A percentile compares a stretch with the other conserved stretches of the same genome.
These are phyloP conservation scores for Nakataea oryzae DNA, from an alignment of 2,329 filamentous ascomycete genomes.

Conservation along the genomic window DNA sequence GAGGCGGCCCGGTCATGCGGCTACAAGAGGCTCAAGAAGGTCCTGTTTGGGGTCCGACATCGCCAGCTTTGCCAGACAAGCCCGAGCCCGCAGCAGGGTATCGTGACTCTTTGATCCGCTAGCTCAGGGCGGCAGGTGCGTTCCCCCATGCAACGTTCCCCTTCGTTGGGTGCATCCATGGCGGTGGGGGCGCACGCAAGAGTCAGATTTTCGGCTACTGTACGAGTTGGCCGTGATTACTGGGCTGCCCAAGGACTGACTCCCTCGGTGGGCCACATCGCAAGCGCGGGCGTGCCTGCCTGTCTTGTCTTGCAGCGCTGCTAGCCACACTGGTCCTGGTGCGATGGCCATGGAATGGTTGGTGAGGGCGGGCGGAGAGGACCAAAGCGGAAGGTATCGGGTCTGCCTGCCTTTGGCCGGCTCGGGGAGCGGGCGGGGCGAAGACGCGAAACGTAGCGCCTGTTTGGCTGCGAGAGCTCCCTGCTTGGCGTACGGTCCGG, in stretches of 20 bases:
- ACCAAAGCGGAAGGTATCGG: no score
- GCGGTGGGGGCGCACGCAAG: neutral
- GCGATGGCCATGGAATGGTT: neutral
- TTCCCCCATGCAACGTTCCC: neutral
- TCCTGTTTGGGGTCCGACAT: neutral
- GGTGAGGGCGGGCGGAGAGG: no score
- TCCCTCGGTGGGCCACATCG: neutral
- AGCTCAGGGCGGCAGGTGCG: neutral
- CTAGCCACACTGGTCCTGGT: neutral
- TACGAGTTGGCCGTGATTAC: neutral
- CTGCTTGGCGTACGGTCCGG: no score
- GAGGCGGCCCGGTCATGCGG: neutral
- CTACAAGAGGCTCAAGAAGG: no score
- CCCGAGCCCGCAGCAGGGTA: no score
- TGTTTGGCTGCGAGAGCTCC: neutral
- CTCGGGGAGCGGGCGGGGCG: no score
- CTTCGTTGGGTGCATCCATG: neutral
- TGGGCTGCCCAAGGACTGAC: neutral
- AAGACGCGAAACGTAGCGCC: neutral
- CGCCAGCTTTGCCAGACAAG: neutral
- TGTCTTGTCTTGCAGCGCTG: no score
- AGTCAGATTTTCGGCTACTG: neutral
- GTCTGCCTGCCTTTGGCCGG: no score
- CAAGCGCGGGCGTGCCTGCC: neutral
- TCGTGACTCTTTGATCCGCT: neutral